Evolutionary conservation across 2,329 filamentous ascomycete genomes (phyloP).

Genomic region (Fusarium cyanostomum): DNA sequence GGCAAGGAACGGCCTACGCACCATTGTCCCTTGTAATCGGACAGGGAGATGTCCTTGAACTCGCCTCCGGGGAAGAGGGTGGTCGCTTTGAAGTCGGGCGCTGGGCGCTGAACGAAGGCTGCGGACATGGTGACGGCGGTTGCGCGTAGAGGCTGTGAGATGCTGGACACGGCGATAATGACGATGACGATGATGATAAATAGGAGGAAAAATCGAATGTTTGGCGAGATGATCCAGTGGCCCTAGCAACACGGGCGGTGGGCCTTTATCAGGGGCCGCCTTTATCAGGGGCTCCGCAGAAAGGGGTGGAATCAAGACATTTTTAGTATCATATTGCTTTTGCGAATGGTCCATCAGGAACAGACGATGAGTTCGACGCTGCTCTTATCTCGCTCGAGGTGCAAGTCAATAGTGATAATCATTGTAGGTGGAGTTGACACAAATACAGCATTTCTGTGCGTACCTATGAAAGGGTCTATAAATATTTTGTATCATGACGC

Average conservation of each 20-base stretch:
- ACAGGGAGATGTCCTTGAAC: constrained; percentile 58
- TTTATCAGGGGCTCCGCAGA: constrained; percentile 26
- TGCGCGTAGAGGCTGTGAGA: background rate
- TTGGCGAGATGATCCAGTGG: background rate
- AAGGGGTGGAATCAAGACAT: constrained; percentile 31
- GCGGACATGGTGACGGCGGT: constrained; percentile 50
- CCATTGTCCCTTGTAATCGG: constrained; percentile 59
- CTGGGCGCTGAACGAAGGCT: constrained; percentile 59
- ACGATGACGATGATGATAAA: background rate
- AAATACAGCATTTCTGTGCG: too few relatives aligned
- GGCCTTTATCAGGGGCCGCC: constrained; percentile 30
- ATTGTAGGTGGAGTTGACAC: too few relatives aligned
- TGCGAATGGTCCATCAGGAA: background rate
- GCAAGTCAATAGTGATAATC: too few relatives aligned
- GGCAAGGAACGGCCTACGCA: constrained; percentile 34
- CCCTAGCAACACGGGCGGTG: constrained; percentile 23
- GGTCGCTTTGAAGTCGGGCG: constrained; percentile 59
- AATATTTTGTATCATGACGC: background rate
- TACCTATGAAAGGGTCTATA: too few relatives aligned
- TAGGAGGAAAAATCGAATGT: background rate
- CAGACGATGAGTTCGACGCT: background rate
- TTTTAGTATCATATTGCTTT: constrained; percentile 32
- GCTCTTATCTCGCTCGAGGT: background rate
- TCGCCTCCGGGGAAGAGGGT: constrained; percentile 60
- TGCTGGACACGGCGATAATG: background rate